phyloP scores from a whole-genome alignment of 192 early-diverging fungal species.

The Backusella tuberculispora region DNA sequence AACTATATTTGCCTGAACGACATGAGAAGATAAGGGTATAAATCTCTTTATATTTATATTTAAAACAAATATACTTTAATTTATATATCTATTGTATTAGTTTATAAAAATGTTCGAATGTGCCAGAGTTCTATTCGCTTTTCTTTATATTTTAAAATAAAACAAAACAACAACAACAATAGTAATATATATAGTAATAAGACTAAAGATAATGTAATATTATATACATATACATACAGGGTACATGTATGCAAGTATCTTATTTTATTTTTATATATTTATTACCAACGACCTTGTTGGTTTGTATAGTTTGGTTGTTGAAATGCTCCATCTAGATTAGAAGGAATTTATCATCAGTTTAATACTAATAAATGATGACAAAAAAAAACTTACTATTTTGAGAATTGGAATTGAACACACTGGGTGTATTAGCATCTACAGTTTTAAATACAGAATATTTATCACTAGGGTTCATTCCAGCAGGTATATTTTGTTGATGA shows the following conservation, averaged over 20 bases:
- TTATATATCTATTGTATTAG: too few relatives aligned
- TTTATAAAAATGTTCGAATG: too few relatives aligned
- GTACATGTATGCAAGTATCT: neutral
- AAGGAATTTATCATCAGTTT: conserved; percentile 1
- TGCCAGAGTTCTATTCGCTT: too few relatives aligned
- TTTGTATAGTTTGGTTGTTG: conserved; percentile 4
- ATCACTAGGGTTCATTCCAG: conserved; percentile 23
- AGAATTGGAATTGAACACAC: conserved; percentile 31
- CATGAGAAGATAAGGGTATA: too few relatives aligned
- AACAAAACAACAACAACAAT: neutral
- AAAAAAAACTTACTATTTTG: conserved; percentile 1
- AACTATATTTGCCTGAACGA: too few relatives aligned
- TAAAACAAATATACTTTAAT: too few relatives aligned
- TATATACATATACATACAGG: neutral
- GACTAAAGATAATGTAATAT: neutral
- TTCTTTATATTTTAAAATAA: neutral
- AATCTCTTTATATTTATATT: too few relatives aligned
- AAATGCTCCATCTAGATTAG: conserved; percentile 4
- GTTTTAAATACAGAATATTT: conserved; percentile 40
- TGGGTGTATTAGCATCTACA: conserved; percentile 26
- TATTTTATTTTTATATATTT: neutral
- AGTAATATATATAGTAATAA: too few relatives aligned
- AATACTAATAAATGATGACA: neutral
- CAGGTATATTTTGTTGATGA: conserved; percentile 8
- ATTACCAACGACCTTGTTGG: conserved; percentile 6